phyloP scores from a whole-genome alignment of 2,329 filamentous ascomycete genomes.

The Colletotrichum sp. region DNA sequence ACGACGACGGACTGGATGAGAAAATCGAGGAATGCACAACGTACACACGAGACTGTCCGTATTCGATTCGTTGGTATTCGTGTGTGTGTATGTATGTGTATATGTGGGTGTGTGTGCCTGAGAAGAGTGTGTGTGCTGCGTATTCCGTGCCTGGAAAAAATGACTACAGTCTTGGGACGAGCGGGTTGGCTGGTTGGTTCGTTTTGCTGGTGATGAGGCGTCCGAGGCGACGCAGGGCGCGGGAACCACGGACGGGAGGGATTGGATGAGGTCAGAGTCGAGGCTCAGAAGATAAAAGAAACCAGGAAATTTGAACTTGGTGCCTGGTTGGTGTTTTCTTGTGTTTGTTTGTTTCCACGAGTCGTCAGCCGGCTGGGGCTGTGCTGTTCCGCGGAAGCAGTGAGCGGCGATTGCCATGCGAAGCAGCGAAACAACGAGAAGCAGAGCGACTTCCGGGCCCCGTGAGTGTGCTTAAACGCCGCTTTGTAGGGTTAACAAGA shows the following conservation, averaged over 20 bases:
- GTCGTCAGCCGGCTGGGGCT: constrained; percentile 19
- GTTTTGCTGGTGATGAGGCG: neutral
- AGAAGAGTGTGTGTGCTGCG: neutral
- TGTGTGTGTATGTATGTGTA: neutral
- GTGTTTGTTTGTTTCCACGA: neutral
- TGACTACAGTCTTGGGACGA: neutral
- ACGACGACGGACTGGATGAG: neutral
- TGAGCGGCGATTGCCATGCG: neutral
- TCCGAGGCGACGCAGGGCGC: neutral
- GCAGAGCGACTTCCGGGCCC: neutral
- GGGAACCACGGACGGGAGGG: neutral
- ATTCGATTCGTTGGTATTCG: neutral
- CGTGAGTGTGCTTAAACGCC: neutral
- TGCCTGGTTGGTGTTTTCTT: neutral
- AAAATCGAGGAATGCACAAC: neutral
- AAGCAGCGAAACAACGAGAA: neutral
- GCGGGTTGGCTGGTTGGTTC: neutral
- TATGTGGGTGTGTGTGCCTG: neutral
- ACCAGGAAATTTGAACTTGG: neutral
- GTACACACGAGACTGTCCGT: neutral
- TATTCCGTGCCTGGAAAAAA: neutral
- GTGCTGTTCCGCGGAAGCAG: neutral
- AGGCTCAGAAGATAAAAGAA: neutral
- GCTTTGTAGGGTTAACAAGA: neutral
- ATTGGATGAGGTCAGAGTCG: neutral